These are phyloP conservation scores for Isabelozyma rhagii DNA, from an alignment of 805 yeast species.

Conservation along the genomic window DNA sequence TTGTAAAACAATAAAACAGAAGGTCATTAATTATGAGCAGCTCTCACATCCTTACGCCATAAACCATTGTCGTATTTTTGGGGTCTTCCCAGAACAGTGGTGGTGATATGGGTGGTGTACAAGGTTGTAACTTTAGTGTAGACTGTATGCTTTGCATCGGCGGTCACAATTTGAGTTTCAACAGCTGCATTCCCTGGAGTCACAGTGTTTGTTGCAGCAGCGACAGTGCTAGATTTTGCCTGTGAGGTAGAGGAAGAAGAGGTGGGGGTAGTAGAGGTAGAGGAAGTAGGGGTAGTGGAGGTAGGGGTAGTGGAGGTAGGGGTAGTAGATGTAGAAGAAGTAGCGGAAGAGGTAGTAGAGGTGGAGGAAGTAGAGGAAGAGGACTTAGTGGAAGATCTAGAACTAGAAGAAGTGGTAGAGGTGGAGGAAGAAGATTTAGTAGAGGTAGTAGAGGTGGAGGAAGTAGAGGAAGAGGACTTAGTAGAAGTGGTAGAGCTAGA, in stretches of 20 bases:
- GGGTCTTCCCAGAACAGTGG: not conserved
- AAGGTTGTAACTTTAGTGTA: not conserved
- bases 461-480: constrained; percentile 1
- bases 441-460: constrained; percentile 3
- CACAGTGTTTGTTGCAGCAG: not conserved
- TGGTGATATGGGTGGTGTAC: not conserved
- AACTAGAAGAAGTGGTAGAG: constrained; percentile 1
- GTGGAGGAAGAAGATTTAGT: constrained; percentile 1
- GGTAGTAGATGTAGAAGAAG: not conserved
- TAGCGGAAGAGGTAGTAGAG: not conserved
- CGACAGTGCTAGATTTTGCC: not conserved
- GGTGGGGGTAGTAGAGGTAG: constrained; percentile 1
- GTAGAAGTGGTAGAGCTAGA: constrained; percentile 2
- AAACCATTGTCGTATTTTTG: constrained; percentile 1
- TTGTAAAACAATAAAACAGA: not conserved
- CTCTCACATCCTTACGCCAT: not conserved
- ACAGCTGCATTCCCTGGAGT: not conserved
- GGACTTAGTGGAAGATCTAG: not conserved
- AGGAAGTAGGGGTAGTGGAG: constrained; percentile 1
- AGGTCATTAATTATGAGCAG: no score
- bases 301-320: constrained; percentile 2
- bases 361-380: constrained; percentile 3
- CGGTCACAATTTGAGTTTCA: not conserved
- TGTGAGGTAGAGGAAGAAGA: not conserved
- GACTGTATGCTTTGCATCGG: not conserved